Base-by-base conservation (phyloP, 1,284 basidiomycete genomes). In the Ceratobasidium theobromae region DNA sequence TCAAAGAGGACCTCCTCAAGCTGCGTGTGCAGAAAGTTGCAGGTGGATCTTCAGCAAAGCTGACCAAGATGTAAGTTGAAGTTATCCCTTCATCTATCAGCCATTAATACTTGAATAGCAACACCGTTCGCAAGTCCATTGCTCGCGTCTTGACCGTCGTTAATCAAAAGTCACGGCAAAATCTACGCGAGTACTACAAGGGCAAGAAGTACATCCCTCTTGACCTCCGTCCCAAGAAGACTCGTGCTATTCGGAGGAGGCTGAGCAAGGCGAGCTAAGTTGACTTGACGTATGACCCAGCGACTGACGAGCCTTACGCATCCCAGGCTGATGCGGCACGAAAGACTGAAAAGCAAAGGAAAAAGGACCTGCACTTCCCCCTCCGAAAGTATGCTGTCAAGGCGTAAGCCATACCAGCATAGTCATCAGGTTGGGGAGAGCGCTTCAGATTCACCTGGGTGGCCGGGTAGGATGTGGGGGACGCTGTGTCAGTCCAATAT, bases 1-100 rank as follows among this genome's bases (percentile, higher is more conserved):
- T 99, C 81, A 98, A 95, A 88, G 86, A 82, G 70, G 97, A 99
- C 86, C 92, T 99, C 75, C 84, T 95, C 72, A 82, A 82, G 74
- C 84, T 98, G 77, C 90, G 95, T 73, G 97, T 99, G 72, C 95
- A 98, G 84, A 99, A 98, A 86, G 93, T 97, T 76, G 93, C 93
- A 72, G 95, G 95, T 77, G 95, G 95, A 68, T 93, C 93, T 73
- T 91, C 95, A 68, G 89, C 91, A 72, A 99, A 99, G 84, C 85
- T 99, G 74, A 95, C 93, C 74, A 94, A 93, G 82, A 98, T 99
- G 96, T 98, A 79, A 77, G 91, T 82, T 38, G 68, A 23, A 46
- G 23, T 14, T 58, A 33, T 40, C 9, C 8, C 23, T 35, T 14
- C 48, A 27, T 55, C 12, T 57, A 12, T 18, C 14, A 60, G 32